Percentiles rank a stretch among this genome's conserved stretches.
These are phyloP conservation scores for Kitagawia praeruptora DNA, from an alignment of 129 eudicot genomes.

Conservation along the genomic window DNA sequence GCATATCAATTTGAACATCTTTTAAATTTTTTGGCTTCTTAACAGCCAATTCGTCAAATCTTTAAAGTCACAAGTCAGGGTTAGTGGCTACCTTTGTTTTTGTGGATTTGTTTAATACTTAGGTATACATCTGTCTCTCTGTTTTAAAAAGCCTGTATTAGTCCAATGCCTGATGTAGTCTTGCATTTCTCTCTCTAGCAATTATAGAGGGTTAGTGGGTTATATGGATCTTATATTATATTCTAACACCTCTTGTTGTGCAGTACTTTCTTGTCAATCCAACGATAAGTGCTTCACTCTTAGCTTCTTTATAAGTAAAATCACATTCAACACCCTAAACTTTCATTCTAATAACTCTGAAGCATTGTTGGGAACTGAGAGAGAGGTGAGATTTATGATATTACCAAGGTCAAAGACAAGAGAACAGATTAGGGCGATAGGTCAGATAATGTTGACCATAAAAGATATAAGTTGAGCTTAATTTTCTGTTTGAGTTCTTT, in stretches of 20 bases:
- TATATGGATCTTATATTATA: too few species aligned
- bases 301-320: background rate
- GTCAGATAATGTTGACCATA: background rate
- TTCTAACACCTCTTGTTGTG: background rate
- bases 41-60: background rate
- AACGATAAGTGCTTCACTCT: background rate
- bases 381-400: background rate
- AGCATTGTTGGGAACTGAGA: background rate
- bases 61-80: background rate
- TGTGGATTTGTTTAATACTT: background rate
- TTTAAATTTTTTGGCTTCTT: background rate
- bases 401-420: background rate
- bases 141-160: too few species aligned
- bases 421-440: background rate
- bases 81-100: background rate
- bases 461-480: background rate
- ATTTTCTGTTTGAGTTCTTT: background rate
- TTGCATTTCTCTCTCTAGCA: background rate
- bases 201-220: background rate
- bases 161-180: background rate
- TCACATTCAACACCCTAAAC: background rate
- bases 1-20: background rate
- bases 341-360: background rate
- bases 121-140: too few species aligned
- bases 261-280: background rate